A percentile compares a stretch with the other conserved stretches of the same genome.
Conservation (phyloP, 2,329 filamentous ascomycete genomes). For the Proliferodiscus dingleyae region DNA sequence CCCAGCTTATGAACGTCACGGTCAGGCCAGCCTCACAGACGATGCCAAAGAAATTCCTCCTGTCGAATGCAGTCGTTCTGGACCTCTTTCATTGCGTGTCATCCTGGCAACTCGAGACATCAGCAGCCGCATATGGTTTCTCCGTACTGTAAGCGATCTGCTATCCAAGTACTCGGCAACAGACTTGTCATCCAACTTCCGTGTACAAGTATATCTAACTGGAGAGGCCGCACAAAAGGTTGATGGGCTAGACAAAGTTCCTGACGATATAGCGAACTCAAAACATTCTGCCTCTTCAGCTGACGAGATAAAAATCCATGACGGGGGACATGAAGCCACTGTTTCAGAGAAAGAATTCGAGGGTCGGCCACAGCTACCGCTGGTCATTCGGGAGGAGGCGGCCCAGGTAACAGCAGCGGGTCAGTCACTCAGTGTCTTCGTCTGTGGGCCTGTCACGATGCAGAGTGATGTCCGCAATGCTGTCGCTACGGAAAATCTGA, state of each 20-base stretch:
- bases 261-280: too few species aligned
- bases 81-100: slow-evolving; percentile 24
- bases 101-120: slow-evolving; percentile 35
- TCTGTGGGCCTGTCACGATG: slow-evolving; percentile 10
- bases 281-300: too few species aligned
- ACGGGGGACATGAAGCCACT: too few species aligned
- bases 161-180: slow-evolving; percentile 17
- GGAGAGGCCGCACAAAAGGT: too few species aligned
- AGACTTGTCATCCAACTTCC: too few species aligned
- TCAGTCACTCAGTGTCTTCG: slow-evolving; percentile 1
- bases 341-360: neutral
- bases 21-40: too few species aligned
- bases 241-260: too few species aligned
- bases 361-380: slow-evolving; percentile 5
- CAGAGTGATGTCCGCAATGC: slow-evolving; percentile 8
- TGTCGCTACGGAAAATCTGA: slow-evolving; percentile 5
- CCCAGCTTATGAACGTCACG: neutral
- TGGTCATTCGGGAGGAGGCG: neutral
- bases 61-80: neutral
- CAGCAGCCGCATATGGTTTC: slow-evolving; percentile 34
- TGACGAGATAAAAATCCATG: too few species aligned
- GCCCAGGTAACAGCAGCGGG: neutral
- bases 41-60: neutral
- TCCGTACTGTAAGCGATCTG: slow-evolving; percentile 28
- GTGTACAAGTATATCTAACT: too few species aligned